phyloP scores from a whole-genome alignment of 2,329 filamentous ascomycete genomes.

The Trichoderma semiorbis region DNA sequence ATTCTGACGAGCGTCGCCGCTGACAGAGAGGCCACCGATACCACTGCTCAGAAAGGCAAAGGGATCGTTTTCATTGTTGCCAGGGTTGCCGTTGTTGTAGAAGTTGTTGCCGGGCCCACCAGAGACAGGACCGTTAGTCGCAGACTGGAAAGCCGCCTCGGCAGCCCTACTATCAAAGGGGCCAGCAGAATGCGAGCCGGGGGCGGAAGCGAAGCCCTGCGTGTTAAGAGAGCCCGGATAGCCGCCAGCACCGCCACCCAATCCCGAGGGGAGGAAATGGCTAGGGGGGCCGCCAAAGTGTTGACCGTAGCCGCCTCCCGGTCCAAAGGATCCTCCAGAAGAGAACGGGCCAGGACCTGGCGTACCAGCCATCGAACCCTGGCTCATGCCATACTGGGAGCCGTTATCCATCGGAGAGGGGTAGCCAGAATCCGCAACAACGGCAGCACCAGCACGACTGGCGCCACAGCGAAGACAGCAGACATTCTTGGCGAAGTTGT shows the following conservation, averaged over 20 bases:
- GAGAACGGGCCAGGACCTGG: conserved; percentile 75
- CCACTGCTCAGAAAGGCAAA: conserved; percentile 76
- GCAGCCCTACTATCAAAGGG: conserved; percentile 91
- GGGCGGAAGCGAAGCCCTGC: conserved; percentile 68
- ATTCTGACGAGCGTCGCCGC: conserved; percentile 63
- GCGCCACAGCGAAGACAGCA: conserved; percentile 95
- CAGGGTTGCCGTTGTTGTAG: conserved; percentile 59
- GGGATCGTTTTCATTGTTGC: conserved; percentile 67
- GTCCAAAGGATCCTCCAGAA: conserved; percentile 64
- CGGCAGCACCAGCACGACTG: conserved; percentile 86
- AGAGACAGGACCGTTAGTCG: conserved; percentile 74
- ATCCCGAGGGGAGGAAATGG: conserved; percentile 84
- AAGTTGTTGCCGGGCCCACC: conserved; percentile 62
- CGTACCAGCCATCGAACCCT: conserved; percentile 80
- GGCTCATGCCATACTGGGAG: conserved; percentile 79
- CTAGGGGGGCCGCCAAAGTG: conserved; percentile 85
- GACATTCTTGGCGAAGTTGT: conserved; percentile 99
- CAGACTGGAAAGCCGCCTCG: conserved; percentile 90
- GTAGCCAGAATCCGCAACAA: conserved; percentile 91
- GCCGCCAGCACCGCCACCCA: conserved; percentile 64
- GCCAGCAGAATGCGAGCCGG: conserved; percentile 75
- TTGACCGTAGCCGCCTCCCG: conserved; percentile 64
- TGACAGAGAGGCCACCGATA: conserved; percentile 69
- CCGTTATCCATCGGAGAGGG: conserved; percentile 85
- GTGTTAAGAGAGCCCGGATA: conserved; percentile 81